These are phyloP conservation scores for Thelonectria rubi DNA, from an alignment of 2,329 filamentous ascomycete species.

Conservation along the genomic window DNA sequence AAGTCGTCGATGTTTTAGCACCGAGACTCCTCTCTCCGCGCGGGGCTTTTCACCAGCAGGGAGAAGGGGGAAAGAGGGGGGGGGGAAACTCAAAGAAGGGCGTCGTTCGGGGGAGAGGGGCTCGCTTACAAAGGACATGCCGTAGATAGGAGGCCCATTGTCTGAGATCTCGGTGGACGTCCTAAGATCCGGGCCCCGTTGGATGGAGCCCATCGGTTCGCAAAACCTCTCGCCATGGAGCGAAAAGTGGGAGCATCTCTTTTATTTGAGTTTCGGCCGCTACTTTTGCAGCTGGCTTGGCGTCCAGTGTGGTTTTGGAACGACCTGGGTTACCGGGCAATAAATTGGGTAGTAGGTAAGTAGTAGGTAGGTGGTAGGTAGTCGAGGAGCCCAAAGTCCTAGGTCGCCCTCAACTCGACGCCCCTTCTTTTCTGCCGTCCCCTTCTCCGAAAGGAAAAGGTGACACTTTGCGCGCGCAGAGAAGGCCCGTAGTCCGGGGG, in stretches of 20 bases:
- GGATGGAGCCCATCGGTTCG: neutral
- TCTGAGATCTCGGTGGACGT: slow-evolving; percentile 3
- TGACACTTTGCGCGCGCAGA: neutral
- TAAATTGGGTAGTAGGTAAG: neutral
- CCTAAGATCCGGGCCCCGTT: neutral
- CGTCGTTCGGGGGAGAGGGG: too few relatives aligned
- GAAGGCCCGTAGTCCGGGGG: neutral
- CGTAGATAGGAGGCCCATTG: neutral
- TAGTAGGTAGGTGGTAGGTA: too few relatives aligned
- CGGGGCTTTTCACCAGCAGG: too few relatives aligned
- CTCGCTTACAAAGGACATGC: neutral
- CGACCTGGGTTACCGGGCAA: too few relatives aligned
- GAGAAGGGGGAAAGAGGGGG: too few relatives aligned
- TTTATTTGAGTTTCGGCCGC: slow-evolving; percentile 20
- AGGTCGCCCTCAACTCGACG: slow-evolving; percentile 16
- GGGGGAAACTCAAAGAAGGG: too few relatives aligned
- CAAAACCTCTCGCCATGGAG: slow-evolving; percentile 1
- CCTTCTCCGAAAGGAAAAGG: neutral
- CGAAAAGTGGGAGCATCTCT: neutral
- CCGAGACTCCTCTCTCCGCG: too few relatives aligned
- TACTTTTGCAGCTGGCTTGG: slow-evolving; percentile 15
- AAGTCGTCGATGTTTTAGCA: too few relatives aligned
- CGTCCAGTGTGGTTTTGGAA: neutral
- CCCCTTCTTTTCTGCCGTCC: neutral
- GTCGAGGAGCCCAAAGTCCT: too few relatives aligned